phyloP scores from a whole-genome alignment of 306 rosid genomes.

The Cucurbita pepo region DNA sequence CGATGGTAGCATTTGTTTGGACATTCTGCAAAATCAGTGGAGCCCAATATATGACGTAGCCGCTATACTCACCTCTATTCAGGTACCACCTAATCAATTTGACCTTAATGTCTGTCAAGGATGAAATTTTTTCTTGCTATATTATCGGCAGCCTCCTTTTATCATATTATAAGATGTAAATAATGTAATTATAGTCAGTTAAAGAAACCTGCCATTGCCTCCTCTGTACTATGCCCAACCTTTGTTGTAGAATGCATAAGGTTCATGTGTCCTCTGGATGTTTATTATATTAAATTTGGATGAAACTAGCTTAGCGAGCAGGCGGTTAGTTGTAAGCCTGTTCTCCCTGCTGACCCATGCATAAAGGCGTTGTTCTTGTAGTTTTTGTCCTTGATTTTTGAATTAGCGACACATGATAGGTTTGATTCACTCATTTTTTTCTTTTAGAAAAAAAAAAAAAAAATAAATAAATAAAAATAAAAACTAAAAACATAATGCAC shows the following conservation, averaged over 20 bases:
- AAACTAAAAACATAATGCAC: neutral
- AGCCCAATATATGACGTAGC: conserved; percentile 97
- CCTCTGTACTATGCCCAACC: neutral
- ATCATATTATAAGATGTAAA: neutral
- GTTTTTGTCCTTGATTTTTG: neutral
- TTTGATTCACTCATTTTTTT: neutral
- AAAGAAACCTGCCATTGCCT: neutral
- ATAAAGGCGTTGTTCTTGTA: neutral
- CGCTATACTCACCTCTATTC: conserved; percentile 92
- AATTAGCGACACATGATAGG: neutral
- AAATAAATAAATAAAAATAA: neutral
- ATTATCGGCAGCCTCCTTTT: neutral
- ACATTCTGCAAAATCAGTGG: conserved; percentile 93
- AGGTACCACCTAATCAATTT: conserved; percentile 35
- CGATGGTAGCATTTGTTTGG: conserved; percentile 96
- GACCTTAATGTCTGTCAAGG: neutral
- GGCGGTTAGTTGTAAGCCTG: neutral
- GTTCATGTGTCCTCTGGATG: neutral
- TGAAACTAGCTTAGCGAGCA: neutral
- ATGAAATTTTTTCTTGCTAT: neutral
- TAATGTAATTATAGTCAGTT: neutral
- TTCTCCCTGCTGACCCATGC: neutral
- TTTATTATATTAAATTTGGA: neutral
- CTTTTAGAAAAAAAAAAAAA: neutral
- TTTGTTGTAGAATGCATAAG: neutral